Evolutionary conservation across 495 filamentous ascomycete species (phyloP).

Genomic region (Baudoinia panamericana): DNA sequence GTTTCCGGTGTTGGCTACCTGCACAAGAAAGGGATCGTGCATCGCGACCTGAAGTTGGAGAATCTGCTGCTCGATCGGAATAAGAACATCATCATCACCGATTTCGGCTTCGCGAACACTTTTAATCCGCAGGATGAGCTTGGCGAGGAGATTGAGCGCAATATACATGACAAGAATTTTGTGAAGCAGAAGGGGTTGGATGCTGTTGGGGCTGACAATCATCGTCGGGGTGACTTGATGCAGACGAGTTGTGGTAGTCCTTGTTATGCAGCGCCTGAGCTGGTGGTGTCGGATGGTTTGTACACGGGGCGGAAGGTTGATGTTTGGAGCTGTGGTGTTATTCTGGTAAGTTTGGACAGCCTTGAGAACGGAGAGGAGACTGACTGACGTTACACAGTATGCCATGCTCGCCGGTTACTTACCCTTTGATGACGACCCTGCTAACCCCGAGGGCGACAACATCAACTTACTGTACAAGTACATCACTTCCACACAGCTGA

Average conservation of each 20-base stretch:
- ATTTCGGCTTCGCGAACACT: conserved; percentile 98
- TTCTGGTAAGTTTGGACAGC: conserved; percentile 58
- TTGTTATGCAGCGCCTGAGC: conserved; percentile 93
- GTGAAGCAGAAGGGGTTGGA: conserved; percentile 69
- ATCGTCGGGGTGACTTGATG: conserved; percentile 62
- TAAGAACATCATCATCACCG: conserved; percentile 97
- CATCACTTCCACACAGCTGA: conserved; percentile 92
- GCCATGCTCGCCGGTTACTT: conserved; percentile 97
- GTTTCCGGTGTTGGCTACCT: conserved; percentile 95
- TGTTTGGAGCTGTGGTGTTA: conserved; percentile 98
- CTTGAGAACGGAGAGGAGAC: background rate
- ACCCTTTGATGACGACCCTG: conserved; percentile 98
- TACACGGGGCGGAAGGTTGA: conserved; percentile 98
- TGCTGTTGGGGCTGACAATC: conserved; percentile 33
- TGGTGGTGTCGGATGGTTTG: conserved; percentile 92
- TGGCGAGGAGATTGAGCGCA: conserved; percentile 78
- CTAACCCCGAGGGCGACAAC: conserved; percentile 97
- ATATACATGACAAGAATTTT: conserved; percentile 69
- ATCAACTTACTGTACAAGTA: conserved; percentile 99
- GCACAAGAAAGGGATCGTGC: conserved; percentile 98
- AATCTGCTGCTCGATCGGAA: conserved; percentile 93
- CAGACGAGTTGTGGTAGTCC: conserved; percentile 73
- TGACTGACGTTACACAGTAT: conserved; percentile 49
- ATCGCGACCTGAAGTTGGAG: conserved; percentile 93
- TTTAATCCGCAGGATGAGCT: conserved; percentile 84